Evolutionary conservation across 345 rosid genomes (phyloP), one percentile per base, ranked within the genome.

Genomic region (Aquilaria sinensis): DNA sequence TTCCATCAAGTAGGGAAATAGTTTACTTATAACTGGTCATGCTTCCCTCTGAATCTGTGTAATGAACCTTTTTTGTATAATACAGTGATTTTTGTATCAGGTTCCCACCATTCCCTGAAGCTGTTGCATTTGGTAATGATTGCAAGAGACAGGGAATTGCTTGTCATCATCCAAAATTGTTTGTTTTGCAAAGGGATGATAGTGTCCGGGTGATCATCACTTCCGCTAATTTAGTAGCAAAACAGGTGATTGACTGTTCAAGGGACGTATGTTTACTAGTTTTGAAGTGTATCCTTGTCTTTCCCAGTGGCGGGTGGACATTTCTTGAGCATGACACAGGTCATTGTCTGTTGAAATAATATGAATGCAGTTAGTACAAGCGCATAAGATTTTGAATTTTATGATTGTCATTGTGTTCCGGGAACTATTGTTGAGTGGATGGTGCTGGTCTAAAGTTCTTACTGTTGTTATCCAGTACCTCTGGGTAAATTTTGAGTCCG

Each of bases 111-210:
- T 89, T 92, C 59, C 88, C 98, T 4, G 96, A 84, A 73, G 80
- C 65, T 69, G 73, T 92, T 55, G 96, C 98, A 66, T 92, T 92
- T 75, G 96, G 98, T 73, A 77, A 78, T 62, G 92, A 92, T 62
- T 75, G 74, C 60, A 87, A 80, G 83, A 89, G 76, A 75, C 78
- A 74, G 14, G 98, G 98, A 67, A 83, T 92, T 72, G 96, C 88
- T 63, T 92, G 98, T 73, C 98, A 92, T 74, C 98, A 92, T 74
- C 98, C 98, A 12, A 92, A 92, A 71, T 73, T 92, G 62, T 53
- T 89, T 75, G 81, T 92, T 60, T 53, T 89, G 83, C 96, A 89
- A 73, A 89, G 96, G 75, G 75, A 89, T 68, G 87, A 84, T 70
- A 71, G 72, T 66, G 74, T 87, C 34, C 96, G 96, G 61, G 76